phyloP scores from a whole-genome alignment of 2,329 filamentous ascomycete genomes.

The Diaporthe vexans region DNA sequence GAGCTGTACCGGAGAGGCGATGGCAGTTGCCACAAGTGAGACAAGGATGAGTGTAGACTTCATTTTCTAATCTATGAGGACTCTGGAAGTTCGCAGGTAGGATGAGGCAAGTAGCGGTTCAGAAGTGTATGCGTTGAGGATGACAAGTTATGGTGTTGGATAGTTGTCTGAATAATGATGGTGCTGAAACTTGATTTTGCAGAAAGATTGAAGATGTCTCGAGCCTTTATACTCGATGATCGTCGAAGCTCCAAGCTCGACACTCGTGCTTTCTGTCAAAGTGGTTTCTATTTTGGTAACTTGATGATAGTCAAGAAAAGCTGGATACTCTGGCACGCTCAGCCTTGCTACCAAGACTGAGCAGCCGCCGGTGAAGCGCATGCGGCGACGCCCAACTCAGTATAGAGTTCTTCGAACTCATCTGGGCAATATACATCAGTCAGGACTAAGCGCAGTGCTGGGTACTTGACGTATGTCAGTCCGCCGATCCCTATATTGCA shows the following conservation, averaged over 20 bases:
- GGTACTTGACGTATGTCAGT: background rate
- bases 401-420: slow-evolving; percentile 3
- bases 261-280: background rate
- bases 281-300: slow-evolving; percentile 6
- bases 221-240: background rate
- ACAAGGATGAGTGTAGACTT: slow-evolving; percentile 11
- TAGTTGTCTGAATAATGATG: background rate
- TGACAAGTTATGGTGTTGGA: too few species aligned
- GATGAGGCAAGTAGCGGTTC: background rate
- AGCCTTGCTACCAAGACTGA: slow-evolving; percentile 23
- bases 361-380: slow-evolving; percentile 16
- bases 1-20: slow-evolving; percentile 12
- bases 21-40: slow-evolving; percentile 13
- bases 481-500: slow-evolving; percentile 6
- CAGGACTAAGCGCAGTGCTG: background rate
- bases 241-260: background rate
- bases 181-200: background rate
- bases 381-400: slow-evolving; percentile 7
- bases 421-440: slow-evolving; percentile 21
- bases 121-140: too few species aligned
- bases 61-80: background rate
- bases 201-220: background rate
- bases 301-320: slow-evolving; percentile 2
- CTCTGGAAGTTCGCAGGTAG: too few species aligned
- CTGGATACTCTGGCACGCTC: background rate